phyloP scores from a whole-genome alignment of 148 eudicot genomes.

The Mesembryanthemum crystallinum region DNA sequence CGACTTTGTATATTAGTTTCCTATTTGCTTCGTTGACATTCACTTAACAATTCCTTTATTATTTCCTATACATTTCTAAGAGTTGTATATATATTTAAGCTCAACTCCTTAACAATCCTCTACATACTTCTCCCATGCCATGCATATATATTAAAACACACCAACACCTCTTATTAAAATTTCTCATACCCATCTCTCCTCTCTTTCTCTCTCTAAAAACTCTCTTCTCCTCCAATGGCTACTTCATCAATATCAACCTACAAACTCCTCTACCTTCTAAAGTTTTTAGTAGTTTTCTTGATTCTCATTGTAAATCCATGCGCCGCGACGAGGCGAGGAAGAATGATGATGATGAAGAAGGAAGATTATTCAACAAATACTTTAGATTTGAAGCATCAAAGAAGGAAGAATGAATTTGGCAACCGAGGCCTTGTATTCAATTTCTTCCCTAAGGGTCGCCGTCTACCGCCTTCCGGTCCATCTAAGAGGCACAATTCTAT shows the following conservation, averaged over 20 bases:
- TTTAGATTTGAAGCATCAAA: slow-evolving; percentile 8
- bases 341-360: neutral
- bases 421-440: slow-evolving; percentile 20
- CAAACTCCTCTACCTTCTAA: slow-evolving; percentile 16
- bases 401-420: slow-evolving; percentile 1
- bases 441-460: slow-evolving; percentile 22
- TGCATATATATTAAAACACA: neutral
- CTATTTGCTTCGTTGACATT: slow-evolving; percentile 22
- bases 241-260: slow-evolving; percentile 11
- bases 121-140: neutral
- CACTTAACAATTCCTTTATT: slow-evolving; percentile 2
- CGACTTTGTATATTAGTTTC: neutral
- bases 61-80: no score
- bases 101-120: neutral
- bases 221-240: slow-evolving; percentile 4
- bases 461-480: slow-evolving; percentile 24
- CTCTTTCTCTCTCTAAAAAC: neutral
- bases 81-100: no score
- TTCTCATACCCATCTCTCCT: neutral
- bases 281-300: neutral
- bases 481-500: slow-evolving; percentile 29
- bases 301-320: slow-evolving; percentile 17
- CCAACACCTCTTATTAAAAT: slow-evolving; percentile 13
- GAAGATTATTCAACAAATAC: neutral
- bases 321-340: slow-evolving; percentile 9